Evolutionary conservation across 179 eudicot species (phyloP).

Genomic region (Monotropa hypopitys): DNA sequence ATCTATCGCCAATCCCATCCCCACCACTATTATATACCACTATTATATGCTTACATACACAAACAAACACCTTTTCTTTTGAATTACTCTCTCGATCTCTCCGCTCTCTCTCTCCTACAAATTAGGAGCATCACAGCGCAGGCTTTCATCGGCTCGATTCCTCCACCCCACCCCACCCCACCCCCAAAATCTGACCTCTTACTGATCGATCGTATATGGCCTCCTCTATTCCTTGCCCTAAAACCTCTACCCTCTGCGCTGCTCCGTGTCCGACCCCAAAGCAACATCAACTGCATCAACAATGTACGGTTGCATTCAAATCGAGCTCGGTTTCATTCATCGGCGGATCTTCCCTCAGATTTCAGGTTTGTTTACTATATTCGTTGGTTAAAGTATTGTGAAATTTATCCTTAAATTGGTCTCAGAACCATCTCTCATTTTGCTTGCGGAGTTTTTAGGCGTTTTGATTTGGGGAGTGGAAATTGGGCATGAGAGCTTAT

Average conservation of each 20-base stretch:
- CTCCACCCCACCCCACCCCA: no score
- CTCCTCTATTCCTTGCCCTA: conserved; percentile 9
- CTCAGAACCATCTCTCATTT: neutral
- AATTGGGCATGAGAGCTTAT: neutral
- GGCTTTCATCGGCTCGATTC: neutral
- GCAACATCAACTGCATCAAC: neutral
- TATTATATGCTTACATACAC: neutral
- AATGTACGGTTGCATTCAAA: neutral
- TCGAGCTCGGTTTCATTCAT: neutral
- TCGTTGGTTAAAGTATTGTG: neutral
- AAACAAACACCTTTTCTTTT: neutral
- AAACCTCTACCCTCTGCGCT: neutral
- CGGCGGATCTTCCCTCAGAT: conserved; percentile 10
- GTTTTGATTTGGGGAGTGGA: neutral
- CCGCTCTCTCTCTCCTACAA: conserved; percentile 14
- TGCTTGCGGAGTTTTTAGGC: neutral
- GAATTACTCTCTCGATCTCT: conserved; percentile 9
- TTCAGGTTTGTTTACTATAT: neutral
- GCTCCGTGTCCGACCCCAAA: neutral
- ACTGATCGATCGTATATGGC: conserved; percentile 1
- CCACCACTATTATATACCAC: no score
- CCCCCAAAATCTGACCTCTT: neutral
- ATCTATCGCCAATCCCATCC: conserved; percentile 7
- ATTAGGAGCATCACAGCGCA: neutral
- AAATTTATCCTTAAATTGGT: neutral